Percentiles rank a stretch among this genome's conserved stretches.
Conservation (phyloP, 176 grass and related monocot genomes). For the Oryza punctata region DNA sequence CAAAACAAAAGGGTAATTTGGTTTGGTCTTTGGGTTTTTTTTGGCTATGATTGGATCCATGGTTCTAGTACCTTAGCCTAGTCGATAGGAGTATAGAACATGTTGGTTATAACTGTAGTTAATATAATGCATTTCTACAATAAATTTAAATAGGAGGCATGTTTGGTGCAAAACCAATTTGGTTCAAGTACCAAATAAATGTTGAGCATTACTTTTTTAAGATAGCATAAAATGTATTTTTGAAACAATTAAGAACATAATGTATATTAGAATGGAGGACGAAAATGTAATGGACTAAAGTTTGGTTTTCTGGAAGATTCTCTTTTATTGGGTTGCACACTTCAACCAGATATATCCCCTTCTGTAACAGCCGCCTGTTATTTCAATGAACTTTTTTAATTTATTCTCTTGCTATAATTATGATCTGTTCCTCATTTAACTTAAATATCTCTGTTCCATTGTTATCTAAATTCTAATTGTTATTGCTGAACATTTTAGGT, state of each 20-base stretch:
- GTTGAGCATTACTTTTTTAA: background rate
- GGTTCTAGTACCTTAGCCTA: conserved; percentile 1
- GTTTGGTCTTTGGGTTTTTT: no score
- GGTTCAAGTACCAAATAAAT: background rate
- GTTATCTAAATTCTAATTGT: background rate
- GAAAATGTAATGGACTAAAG: background rate
- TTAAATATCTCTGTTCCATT: background rate
- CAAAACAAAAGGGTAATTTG: no score
- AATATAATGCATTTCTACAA: background rate
- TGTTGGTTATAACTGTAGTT: background rate
- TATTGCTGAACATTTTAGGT: conserved; percentile 53
- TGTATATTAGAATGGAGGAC: background rate
- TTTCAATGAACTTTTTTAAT: background rate
- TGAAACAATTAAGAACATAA: no score
- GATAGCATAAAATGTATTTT: background rate
- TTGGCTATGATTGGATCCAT: conserved; percentile 10
- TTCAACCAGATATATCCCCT: background rate
- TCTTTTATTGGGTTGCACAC: background rate
- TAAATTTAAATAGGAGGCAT: conserved; percentile 6
- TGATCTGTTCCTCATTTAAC: background rate
- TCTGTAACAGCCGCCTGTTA: background rate
- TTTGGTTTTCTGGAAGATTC: background rate
- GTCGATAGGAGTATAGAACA: background rate
- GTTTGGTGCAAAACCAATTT: conserved; percentile 15
- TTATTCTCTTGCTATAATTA: conserved; percentile 5